Percentiles rank a stretch among this genome's conserved stretches.
These are phyloP conservation scores for Lepiota venenata DNA, from an alignment of 768 basidiomycete genomes.

Conservation along the genomic window DNA sequence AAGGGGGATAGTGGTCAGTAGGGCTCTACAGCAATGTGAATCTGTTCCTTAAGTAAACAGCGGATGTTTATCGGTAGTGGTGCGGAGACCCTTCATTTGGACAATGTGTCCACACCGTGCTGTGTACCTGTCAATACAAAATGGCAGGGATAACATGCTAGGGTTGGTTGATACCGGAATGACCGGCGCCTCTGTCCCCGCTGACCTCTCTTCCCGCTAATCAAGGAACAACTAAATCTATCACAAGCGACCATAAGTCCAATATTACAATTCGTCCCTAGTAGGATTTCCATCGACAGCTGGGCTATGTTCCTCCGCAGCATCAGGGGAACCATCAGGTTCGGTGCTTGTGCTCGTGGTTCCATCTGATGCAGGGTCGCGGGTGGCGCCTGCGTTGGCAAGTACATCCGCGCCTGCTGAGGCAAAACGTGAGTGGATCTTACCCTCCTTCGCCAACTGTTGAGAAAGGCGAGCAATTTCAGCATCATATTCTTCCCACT, in stretches of 20 bases:
- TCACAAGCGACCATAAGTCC: neutral
- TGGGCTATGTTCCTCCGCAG: neutral
- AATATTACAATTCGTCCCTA: conserved; percentile 7
- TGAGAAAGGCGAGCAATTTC: conserved; percentile 86
- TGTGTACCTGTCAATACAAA: too few relatives aligned
- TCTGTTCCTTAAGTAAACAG: too few relatives aligned
- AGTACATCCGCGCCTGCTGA: conserved; percentile 68
- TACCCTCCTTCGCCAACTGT: conserved; percentile 65
- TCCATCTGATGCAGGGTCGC: neutral
- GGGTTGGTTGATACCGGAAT: too few relatives aligned
- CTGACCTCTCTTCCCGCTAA: neutral
- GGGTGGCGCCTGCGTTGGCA: conserved; percentile 39
- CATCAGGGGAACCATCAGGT: neutral
- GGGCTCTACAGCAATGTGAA: too few relatives aligned
- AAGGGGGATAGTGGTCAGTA: neutral
- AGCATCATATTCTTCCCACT: conserved; percentile 93
- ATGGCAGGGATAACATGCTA: too few relatives aligned
- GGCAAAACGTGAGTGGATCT: conserved; percentile 63
- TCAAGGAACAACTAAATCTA: neutral
- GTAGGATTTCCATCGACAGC: neutral
- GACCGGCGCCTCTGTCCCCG: neutral
- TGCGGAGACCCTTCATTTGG: too few relatives aligned
- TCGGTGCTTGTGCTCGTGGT: too few relatives aligned
- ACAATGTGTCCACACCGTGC: too few relatives aligned
- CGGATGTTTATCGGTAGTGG: too few relatives aligned